These are phyloP conservation scores for Phyllosticta capitalensis DNA, from an alignment of 2,329 filamentous ascomycete species.

Conservation along the genomic window DNA sequence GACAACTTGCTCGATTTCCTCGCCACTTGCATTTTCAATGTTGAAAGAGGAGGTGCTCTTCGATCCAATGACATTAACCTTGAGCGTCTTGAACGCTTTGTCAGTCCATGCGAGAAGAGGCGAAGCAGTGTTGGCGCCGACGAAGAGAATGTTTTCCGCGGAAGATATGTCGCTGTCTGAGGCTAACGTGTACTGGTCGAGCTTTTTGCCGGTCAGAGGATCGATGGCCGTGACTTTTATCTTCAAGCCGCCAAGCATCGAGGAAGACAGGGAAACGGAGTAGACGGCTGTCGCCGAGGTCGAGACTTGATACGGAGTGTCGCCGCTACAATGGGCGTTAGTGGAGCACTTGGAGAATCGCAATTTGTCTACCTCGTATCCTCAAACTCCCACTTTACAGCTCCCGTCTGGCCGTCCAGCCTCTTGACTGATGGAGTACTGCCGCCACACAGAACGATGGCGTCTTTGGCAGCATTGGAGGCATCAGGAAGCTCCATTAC, in stretches of 20 bases:
- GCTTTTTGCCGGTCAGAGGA: conserved; percentile 59
- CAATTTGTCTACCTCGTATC: conserved; percentile 42
- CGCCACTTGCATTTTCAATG: conserved; percentile 27
- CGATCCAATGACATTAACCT: conserved; percentile 57
- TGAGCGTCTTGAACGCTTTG: conserved; percentile 50
- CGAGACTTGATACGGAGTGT: conserved; percentile 66
- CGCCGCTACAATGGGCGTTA: conserved; percentile 42
- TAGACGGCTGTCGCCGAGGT: conserved; percentile 61
- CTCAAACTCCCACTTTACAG: conserved; percentile 67
- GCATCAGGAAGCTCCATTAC: conserved; percentile 61
- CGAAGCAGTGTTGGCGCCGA: conserved; percentile 65
- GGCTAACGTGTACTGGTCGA: conserved; percentile 61
- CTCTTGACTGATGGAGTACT: conserved; percentile 54
- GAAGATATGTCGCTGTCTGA: conserved; percentile 64
- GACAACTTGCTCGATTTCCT: conserved; percentile 41
- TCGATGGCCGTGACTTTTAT: conserved; percentile 69
- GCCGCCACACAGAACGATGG: conserved; percentile 57
- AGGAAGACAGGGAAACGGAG: conserved; percentile 65
- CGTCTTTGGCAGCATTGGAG: conserved; percentile 50
- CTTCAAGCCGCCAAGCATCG: conserved; percentile 57
- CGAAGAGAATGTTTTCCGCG: conserved; percentile 58
- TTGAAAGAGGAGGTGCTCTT: conserved; percentile 36
- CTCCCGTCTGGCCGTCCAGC: conserved; percentile 62
- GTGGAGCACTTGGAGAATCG: conserved; percentile 1
- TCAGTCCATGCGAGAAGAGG: conserved; percentile 71